Conservation (phyloP, 139 green algal genomes). For the Coelastrella sp. region DNA sequence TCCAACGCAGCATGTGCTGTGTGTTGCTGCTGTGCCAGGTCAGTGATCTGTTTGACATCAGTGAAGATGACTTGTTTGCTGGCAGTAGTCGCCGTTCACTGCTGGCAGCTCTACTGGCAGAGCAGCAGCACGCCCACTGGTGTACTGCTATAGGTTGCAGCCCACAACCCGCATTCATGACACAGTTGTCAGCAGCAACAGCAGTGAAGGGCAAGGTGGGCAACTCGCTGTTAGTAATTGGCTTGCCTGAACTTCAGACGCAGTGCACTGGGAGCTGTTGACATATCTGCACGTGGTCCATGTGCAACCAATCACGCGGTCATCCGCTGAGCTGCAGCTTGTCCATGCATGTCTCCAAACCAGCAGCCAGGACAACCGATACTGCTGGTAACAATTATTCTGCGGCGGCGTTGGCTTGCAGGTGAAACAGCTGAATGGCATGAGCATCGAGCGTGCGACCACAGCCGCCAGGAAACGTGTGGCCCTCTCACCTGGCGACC, state of each 20-base stretch:
- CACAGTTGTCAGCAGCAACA: constrained; percentile 55
- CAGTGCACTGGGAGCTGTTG: too few relatives aligned
- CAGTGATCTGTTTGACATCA: constrained; percentile 73
- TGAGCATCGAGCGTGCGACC: constrained; percentile 55
- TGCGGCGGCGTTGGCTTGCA: not conserved
- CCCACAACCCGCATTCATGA: constrained; percentile 58
- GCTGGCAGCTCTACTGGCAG: constrained; percentile 66
- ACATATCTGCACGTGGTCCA: too few relatives aligned
- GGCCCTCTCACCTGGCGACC: constrained; percentile 60
- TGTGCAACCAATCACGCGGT: too few relatives aligned
- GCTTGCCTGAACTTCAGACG: not conserved
- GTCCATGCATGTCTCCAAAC: too few relatives aligned
- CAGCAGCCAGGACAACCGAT: too few relatives aligned
- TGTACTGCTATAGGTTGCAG: constrained; percentile 58
- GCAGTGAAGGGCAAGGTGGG: constrained; percentile 44
- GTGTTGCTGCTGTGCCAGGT: constrained; percentile 53
- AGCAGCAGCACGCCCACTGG: constrained; percentile 64
- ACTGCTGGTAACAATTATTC: too few relatives aligned
- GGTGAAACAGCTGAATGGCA: constrained; percentile 41
- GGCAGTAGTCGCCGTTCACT: constrained; percentile 55
- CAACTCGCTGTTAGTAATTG: not conserved
- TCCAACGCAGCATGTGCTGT: not conserved
- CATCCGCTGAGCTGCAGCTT: too few relatives aligned
- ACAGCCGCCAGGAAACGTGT: constrained; percentile 65
- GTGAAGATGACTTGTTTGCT: not conserved